Evolutionary conservation across 257 asterid genomes (phyloP), one percentile per base, ranked within the genome.

Genomic region (Nicotiana tomentosiformis): DNA sequence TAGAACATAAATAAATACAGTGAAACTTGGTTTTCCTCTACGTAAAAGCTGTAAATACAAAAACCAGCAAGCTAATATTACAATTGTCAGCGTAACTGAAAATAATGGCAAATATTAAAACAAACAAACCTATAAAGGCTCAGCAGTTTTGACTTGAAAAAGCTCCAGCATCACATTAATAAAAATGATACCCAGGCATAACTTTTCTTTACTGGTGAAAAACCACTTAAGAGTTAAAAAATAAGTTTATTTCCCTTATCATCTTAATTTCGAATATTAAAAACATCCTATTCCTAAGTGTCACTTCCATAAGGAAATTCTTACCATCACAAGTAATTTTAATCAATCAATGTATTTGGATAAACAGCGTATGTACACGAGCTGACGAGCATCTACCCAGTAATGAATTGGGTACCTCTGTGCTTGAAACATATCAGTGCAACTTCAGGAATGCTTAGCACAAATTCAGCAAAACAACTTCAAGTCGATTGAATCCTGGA

Each of bases 401-500:
- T 23, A 72, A 46, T 23, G 51, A 72, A 20, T 72, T 49, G 4
- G 61, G 23, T 72, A 72, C 15, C 51, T 46, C n/a, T 67, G 77
- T 33, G 72, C 72, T 37, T 65, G 70, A 18, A 65, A 65, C n/a
- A 77, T 65, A 43, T 61, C 74, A 26, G 66, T 65, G 5, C 55
- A 26, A 49, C 56, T 20, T 61, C 43, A 16, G 17, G 82, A 77
- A 55, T 14, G 72, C 77, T 1, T 32, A 82, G 53, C 51, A 76
- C 56, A 29, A 33, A 76, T 70, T 20, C 37, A 23, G 39, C 30
- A 15, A 26, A 32, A 30, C 57, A 8, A 80, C 70, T 20, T 55
- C 49, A 83, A 66, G 65, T 67, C 90, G 85, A 88, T 5, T 86
- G 88, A 86, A 91, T 90, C 88, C 83, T 91, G 23, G 98, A 91